Conservation (phyloP, 2,329 filamentous ascomycete species). For the Fusarium sublunatum region DNA sequence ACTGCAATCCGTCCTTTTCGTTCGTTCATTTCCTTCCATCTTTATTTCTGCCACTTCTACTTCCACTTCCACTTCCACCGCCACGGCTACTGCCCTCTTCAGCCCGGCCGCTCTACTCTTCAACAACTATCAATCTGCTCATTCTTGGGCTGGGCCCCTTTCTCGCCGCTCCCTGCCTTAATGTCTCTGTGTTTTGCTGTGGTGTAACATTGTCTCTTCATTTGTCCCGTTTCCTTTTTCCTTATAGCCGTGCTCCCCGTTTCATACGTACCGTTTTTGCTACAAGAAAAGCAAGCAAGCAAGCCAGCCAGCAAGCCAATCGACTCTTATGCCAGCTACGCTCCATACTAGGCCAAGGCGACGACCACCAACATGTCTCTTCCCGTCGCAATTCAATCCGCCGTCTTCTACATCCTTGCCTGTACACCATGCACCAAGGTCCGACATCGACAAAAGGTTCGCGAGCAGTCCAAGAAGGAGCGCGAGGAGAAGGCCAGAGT, state of each 20-base stretch:
- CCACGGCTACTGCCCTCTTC: conserved; percentile 2
- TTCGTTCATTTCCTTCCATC: conserved; percentile 16
- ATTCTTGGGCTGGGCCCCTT: conserved; percentile 40
- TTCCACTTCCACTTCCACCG: conserved; percentile 10
- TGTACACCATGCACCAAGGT: conserved; percentile 83
- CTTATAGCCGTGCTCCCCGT: conserved; percentile 15
- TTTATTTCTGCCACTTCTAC: not conserved
- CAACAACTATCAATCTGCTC: conserved; percentile 30
- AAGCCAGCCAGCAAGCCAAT: conserved; percentile 6
- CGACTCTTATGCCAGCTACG: conserved; percentile 40
- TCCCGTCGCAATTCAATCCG: conserved; percentile 75
- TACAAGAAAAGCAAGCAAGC: not conserved
- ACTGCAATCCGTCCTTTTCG: conserved; percentile 22
- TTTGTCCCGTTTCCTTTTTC: conserved; percentile 3
- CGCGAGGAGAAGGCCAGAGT: conserved; percentile 72
- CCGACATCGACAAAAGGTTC: conserved; percentile 75
- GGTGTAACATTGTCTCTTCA: conserved; percentile 21
- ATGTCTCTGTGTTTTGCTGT: conserved; percentile 24
- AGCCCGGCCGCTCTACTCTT: conserved; percentile 1
- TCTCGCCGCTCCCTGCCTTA: conserved; percentile 25
- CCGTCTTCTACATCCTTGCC: conserved; percentile 80
- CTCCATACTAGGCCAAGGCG: conserved; percentile 34
- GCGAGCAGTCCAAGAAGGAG: conserved; percentile 75
- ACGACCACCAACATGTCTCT: conserved; percentile 56
- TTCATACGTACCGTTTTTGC: conserved; percentile 1